Evolutionary conservation across 2,329 filamentous ascomycete genomes (phyloP).

Genomic region (Fusarium circinatum): DNA sequence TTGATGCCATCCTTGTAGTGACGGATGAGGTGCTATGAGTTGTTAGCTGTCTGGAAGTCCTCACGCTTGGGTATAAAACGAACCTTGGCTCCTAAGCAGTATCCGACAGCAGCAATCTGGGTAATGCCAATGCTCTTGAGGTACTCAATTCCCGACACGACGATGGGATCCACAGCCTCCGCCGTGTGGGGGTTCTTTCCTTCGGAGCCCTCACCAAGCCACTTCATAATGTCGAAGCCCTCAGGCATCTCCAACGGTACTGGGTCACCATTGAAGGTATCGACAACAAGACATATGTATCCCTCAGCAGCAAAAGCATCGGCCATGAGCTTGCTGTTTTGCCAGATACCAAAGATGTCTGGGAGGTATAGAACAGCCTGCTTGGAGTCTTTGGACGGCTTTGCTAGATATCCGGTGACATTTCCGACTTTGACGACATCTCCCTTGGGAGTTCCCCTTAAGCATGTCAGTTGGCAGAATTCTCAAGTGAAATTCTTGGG

Average conservation of each 20-base stretch:
- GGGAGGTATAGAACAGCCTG: constrained; percentile 57
- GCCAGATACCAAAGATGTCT: constrained; percentile 63
- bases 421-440: background rate
- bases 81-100: constrained; percentile 81
- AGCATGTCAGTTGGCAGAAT: too few species aligned
- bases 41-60: background rate
- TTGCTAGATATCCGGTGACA: constrained; percentile 1
- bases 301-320: constrained; percentile 49
- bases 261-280: constrained; percentile 49
- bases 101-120: constrained; percentile 73
- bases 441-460: background rate
- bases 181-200: constrained; percentile 56
- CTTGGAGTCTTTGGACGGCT: background rate
- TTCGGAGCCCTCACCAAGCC: constrained; percentile 51
- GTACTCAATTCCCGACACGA: constrained; percentile 56
- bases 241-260: constrained; percentile 57
- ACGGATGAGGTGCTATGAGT: constrained; percentile 69
- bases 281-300: constrained; percentile 47
- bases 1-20: constrained; percentile 72
- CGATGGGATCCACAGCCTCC: constrained; percentile 45
- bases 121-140: constrained; percentile 66
- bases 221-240: constrained; percentile 44
- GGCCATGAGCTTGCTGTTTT: constrained; percentile 52
- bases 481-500: too few species aligned
- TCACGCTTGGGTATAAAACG: accelerated